Base-by-base conservation (phyloP, 1,139 yeast species). In the Suhomyces kunorum region DNA sequence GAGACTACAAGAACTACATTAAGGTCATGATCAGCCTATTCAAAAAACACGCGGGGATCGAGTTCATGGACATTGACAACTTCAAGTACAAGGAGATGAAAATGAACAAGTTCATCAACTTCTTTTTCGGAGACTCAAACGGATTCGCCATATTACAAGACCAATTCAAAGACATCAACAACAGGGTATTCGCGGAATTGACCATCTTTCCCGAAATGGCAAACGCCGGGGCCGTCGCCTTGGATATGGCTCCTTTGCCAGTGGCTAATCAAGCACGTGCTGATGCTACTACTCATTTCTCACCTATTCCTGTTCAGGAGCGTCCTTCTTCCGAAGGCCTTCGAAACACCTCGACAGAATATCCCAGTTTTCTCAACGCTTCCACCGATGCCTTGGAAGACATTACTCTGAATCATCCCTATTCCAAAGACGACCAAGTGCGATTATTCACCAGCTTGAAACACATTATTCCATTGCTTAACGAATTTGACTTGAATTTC, bases 381-480 rank as follows among this genome's bases (percentile, higher is more conserved):
- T n/a, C 36, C 6, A 7, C 7, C 3, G 36, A 36, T 4, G 20
- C 32, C 5, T 14, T 8, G 5, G 18, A 11, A n/a, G 29, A 29
- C 8, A 17, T 25, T 3, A 18, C 14, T 4, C 28, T 29, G 22
- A 30, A 39, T 6, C 49, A 45, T 13, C 52, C 54, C 4, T 51
- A 48, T 31, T 45, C 58, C 1, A 42, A 32, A 15, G 48, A 45
- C 11, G 58, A 54, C 16, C 59, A 48, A 34, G 17, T 34, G 5
- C 47, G 52, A 9, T 43, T 59, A 11, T 44, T 52, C 27, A 36
- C 47, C 9, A 54, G 53, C 19, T 42, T 63, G 28, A 45, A 45
- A 16, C 51, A 57, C n/a, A 54, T 68, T 4, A 46, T 68, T 1
- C 66, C 68, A 0, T 55, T 64, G 19, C 46, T 70, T 17, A 58